phyloP scores from a whole-genome alignment of 2,329 filamentous ascomycete genomes.

The Pseudocercospora eumusae region DNA sequence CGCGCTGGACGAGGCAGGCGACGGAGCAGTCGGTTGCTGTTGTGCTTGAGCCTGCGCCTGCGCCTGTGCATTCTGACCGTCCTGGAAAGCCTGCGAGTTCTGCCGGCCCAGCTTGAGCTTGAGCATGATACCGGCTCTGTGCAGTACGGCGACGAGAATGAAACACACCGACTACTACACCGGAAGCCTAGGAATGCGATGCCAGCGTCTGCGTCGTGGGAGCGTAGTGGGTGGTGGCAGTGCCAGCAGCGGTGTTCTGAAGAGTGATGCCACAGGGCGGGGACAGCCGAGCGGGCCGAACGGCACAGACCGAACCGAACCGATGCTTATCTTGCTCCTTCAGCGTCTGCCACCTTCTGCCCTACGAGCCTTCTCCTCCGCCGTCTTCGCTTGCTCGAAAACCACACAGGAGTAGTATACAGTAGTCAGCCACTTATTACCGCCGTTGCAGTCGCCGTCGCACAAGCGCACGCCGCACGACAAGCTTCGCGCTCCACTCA shows the following conservation, averaged over 20 bases:
- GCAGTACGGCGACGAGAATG: background rate
- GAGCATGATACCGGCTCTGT: conserved; percentile 19
- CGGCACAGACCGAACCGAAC: no score
- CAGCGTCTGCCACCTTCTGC: no score
- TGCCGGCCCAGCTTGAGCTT: conserved; percentile 29
- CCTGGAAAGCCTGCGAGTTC: conserved; percentile 11
- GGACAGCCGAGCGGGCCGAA: no score
- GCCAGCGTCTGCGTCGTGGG: background rate
- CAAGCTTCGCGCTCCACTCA: no score
- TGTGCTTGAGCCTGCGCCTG: conserved; percentile 5
- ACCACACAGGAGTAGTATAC: no score
- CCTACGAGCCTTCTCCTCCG: background rate
- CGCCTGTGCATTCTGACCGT: conserved; percentile 9
- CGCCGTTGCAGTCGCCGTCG: no score
- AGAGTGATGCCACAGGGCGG: background rate
- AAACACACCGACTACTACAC: background rate
- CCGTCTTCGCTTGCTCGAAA: no score
- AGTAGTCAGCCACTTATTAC: no score
- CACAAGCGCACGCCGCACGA: no score
- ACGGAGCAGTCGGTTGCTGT: conserved; percentile 7
- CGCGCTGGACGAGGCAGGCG: conserved; percentile 20
- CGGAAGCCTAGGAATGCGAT: background rate
- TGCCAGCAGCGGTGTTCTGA: background rate
- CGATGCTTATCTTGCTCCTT: no score
- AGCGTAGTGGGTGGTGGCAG: background rate